Base-by-base conservation (phyloP, 2,329 filamentous ascomycete genomes). In the Colletotrichum noveboracense region DNA sequence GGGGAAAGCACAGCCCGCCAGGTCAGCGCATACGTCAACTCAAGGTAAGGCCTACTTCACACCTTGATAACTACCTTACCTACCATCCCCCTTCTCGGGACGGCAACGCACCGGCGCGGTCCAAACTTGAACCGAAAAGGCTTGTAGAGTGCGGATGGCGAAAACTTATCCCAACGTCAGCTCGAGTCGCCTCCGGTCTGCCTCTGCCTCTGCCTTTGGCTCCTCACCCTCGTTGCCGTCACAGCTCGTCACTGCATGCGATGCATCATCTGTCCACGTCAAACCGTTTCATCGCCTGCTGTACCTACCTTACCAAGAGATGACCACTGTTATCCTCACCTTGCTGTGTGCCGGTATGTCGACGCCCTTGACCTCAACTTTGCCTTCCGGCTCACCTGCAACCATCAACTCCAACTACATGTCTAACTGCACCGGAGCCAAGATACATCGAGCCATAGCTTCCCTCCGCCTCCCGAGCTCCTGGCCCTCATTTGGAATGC, bases 91-190 rank as follows among this genome's bases (percentile, higher is more conserved):
- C 14, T 28, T 21, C 38, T 71, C 56, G 52, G 60, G 28, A 34
- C 58, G 48, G 48, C 61, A 36, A 71, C 48, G 52, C 61, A 74
- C 48, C 60, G 71, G 67, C 60, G 60, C 60, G 71, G 71, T 52
- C 60, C 43, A 74, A 60, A 34, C 61, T 64, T 71, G 48, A 48
- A 48, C 71, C 48, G 48, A 71, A 26, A 26, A 64, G 66, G 30
- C 34, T 64, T 43, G 32, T 13, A 64, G 24, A 14, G 38, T 24
- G n/a, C 58, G 71, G 38, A 48, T 48, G 38, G 38, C 38, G 9
- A 48, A 48, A 74, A 74, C 71, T 66, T 74, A 74, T 60, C 67
- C 60, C 60, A 71, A 74, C 71, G 34, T 71, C 71, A 74, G 28
- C 26, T 68, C 38, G n/a, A 70, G 71, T 66, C 71, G 48, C 28